Base-by-base conservation (phyloP, 768 basidiomycete species). In the Cubamyces sp. region DNA sequence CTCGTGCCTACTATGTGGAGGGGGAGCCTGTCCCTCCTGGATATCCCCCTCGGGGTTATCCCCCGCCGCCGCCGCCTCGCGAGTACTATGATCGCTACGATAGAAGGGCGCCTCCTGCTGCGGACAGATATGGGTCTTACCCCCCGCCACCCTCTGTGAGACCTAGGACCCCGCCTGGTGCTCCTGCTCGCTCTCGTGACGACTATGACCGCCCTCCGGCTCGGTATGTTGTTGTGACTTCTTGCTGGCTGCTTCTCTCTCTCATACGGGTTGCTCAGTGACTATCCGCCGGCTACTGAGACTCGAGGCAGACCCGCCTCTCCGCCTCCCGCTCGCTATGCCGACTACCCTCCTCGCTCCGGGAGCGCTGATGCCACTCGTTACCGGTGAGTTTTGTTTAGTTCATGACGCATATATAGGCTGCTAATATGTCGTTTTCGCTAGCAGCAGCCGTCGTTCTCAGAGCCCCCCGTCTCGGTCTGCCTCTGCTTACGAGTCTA, bases 401-500 rank as follows among this genome's bases (percentile, higher is more conserved):
- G 41, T 23, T 47, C 26, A 47, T 51, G 47, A 45, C 51, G 18
- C 26, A 42, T 62, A 4, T 55, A 62, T 21, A 46, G 25, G 47
- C 25, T 19, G 42, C 54, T 19, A 54, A 66, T 39, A 8, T 15
- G 18, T 0, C 11, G 7, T 50, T 21, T 19, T 23, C 28, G 6
- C 9, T n/a, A 15, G 28, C 43, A 51, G 34, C 62, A 89, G 88
- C 60, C 87, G 90, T 67, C 87, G 90, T 54, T 92, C 91, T 37
- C 81, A 85, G 68, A 92, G 90, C 68, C 88, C 87, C 58, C 81
- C 82, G 63, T 75, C 82, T 59, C 79, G 84, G 45, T 76, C 84
- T 62, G 73, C 75, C 42, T 66, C 70, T 69, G 72, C 77, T 53
- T 88, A 87, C 73, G 86, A 88, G 52, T 68, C 72, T 62, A 72